Conservation (phyloP, 768 basidiomycete genomes). For the Suillus decipiens region DNA sequence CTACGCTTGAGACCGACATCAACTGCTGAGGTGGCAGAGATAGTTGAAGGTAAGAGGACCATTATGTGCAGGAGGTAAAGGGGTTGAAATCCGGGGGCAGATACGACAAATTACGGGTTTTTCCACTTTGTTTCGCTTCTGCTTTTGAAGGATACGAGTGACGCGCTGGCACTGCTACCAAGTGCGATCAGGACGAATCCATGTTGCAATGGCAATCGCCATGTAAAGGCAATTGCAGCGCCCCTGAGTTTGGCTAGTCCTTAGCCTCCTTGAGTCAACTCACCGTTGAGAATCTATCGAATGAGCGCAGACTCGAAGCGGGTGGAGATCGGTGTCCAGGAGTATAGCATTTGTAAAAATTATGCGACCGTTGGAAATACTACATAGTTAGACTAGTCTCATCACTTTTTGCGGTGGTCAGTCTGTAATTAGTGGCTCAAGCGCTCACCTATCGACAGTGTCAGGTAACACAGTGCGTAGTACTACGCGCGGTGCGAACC, state of each 20-base stretch:
- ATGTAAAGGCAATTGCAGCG: background rate
- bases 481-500: background rate
- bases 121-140: background rate
- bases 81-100: background rate
- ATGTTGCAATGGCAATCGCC: background rate
- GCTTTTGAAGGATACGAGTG: slow-evolving; percentile 1
- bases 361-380: background rate
- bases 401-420: too few species aligned
- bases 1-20: slow-evolving; percentile 25
- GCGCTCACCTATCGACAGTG: background rate
- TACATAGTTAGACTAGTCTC: too few species aligned
- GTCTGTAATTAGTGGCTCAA: background rate
- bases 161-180: background rate
- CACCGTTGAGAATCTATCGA: background rate
- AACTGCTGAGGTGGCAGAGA: slow-evolving; percentile 14
- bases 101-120: background rate
- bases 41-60: slow-evolving; percentile 26
- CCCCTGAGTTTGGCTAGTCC: background rate
- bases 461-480: background rate
- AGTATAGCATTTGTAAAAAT: background rate
- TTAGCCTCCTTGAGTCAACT: background rate
- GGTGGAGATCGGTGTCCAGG: background rate
- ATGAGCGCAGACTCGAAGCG: background rate
- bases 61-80: slow-evolving; percentile 16
- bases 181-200: background rate